phyloP scores from a whole-genome alignment of 2,329 filamentous ascomycete genomes.

The Ilyonectria sp. region DNA sequence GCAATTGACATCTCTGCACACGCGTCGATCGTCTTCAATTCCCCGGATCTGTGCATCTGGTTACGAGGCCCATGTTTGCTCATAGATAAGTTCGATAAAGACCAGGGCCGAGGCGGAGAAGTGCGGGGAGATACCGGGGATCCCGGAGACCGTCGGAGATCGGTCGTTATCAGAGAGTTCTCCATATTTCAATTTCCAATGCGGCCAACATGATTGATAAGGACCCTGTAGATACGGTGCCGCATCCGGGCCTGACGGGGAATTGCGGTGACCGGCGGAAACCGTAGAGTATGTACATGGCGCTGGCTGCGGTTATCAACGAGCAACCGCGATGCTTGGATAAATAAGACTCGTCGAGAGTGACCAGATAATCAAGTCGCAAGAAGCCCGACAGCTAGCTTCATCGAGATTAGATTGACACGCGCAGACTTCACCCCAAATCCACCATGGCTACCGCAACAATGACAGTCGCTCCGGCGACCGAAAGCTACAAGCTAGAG shows the following conservation, averaged over 20 bases:
- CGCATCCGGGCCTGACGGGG: neutral
- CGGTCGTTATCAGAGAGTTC: neutral
- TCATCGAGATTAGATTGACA: neutral
- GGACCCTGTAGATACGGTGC: too few relatives aligned
- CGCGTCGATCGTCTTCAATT: neutral
- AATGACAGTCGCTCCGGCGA: neutral
- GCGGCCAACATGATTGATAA: neutral
- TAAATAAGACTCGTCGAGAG: neutral
- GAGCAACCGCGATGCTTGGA: neutral
- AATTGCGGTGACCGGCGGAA: neutral
- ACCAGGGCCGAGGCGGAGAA: neutral
- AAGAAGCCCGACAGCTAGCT: too few relatives aligned
- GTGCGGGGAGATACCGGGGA: neutral
- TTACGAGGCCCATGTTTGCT: neutral
- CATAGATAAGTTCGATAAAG: neutral
- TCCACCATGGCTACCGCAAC: neutral
- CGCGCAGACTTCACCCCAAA: neutral
- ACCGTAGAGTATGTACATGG: neutral
- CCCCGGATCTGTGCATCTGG: neutral
- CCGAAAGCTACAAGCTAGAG: slow-evolving; percentile 3
- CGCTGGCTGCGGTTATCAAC: neutral
- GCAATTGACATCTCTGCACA: neutral
- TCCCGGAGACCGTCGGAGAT: neutral
- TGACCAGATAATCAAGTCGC: too few relatives aligned
- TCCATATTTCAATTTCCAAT: neutral